Base-by-base conservation (phyloP, 345 rosid species). In the Salix viminalis region DNA sequence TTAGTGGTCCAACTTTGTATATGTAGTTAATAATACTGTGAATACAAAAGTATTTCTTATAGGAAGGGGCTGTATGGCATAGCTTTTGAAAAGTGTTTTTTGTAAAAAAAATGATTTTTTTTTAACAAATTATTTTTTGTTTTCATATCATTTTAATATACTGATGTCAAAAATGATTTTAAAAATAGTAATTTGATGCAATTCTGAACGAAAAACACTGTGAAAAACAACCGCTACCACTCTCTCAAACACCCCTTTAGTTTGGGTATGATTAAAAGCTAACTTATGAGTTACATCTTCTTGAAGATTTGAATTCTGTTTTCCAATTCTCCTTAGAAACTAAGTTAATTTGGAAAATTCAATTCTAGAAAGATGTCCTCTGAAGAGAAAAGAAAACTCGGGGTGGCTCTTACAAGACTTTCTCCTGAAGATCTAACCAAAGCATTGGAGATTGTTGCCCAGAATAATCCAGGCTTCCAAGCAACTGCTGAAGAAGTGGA, bases 381-480 rank as follows among this genome's bases (percentile, higher is more conserved):
- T 0, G 94, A 89, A 80, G 98, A 96, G 76, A 96, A 92, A 85
- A 86, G 93, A 81, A 88, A 85, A 67, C 90, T 94, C 2, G 99
- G 97, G 64, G 80, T 77, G 4, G 90, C 90, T 58, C 89, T 96
- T 15, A 77, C 89, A 13, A 83, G 87, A 70, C 76, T 96, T 83
- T 86, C 94, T 60, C 87, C 95, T 0, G 97, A 94, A 76, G 97
- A 96, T 84, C 91, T 96, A 50, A 86, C 80, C 12, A 92, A 86
- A 84, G 97, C 90, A 37, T 76, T 96, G 85, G 90, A 87, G 77
- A 92, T 96, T 69, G 92, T 94, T 79, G 96, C 99, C 82, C 90
- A 92, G 81, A 85, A 79, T 81, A 84, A 92, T 79, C 89, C 92
- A 0, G 81, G 79, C 76, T 90, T 96, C 77, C 89, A 85, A 82